Percentiles rank a stretch among this genome's conserved stretches.
These are phyloP conservation scores for Parsonsia alboflavescens DNA, from an alignment of 257 asterid genomes.

Conservation along the genomic window DNA sequence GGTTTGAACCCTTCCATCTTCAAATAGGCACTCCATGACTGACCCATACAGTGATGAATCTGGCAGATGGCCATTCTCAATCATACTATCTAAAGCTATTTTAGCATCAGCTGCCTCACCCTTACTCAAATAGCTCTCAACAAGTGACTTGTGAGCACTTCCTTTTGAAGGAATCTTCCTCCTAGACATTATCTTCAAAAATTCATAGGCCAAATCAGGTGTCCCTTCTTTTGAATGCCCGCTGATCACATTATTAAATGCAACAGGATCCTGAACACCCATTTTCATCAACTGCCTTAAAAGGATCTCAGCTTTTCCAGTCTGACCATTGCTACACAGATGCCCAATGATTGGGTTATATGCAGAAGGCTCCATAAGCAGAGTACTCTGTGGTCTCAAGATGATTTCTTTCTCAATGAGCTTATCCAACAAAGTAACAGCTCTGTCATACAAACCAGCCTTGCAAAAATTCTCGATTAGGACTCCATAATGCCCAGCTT, in stretches of 20 bases:
- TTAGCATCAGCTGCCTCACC: slow-evolving; percentile 82
- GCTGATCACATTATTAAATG: slow-evolving; percentile 54
- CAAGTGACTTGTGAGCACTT: slow-evolving; percentile 55
- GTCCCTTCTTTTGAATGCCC: slow-evolving; percentile 79
- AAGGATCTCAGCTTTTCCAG: slow-evolving; percentile 73
- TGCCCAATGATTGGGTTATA: slow-evolving; percentile 69
- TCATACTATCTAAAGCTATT: slow-evolving; percentile 73
- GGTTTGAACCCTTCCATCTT: slow-evolving; percentile 88
- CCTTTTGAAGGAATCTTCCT: slow-evolving; percentile 53
- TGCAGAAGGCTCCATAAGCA: slow-evolving; percentile 67
- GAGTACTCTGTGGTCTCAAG: slow-evolving; percentile 53
- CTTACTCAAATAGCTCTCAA: slow-evolving; percentile 60
- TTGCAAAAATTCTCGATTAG: slow-evolving; percentile 77
- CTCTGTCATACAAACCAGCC: slow-evolving; percentile 60
- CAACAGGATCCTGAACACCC: slow-evolving; percentile 73
- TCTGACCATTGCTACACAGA: slow-evolving; percentile 72
- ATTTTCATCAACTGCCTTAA: slow-evolving; percentile 86
- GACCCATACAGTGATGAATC: slow-evolving; percentile 65
- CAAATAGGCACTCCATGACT: slow-evolving; percentile 79
- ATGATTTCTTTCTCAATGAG: slow-evolving; percentile 76
- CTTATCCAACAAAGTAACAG: slow-evolving; percentile 64
- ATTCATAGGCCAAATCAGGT: slow-evolving; percentile 68
- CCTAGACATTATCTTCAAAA: slow-evolving; percentile 67
- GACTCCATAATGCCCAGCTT: slow-evolving; percentile 91
- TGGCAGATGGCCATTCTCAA: slow-evolving; percentile 73